Percentiles rank a stretch among this genome's conserved stretches.
phyloP scores from a whole-genome alignment of 805 yeast species.

The Torulaspora quercuum region DNA sequence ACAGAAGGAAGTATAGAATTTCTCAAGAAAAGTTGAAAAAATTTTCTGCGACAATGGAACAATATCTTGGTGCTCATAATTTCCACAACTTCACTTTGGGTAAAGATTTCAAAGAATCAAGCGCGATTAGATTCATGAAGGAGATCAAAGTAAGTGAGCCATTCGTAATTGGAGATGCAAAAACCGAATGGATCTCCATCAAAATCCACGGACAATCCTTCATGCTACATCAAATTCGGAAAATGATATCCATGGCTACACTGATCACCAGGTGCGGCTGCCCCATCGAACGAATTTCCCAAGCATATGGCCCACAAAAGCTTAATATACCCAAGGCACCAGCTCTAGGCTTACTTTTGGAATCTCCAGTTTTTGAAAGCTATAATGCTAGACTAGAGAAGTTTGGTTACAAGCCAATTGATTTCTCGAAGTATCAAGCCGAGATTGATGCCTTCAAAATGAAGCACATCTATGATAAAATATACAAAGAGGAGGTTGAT shows the following conservation, averaged over 20 bases:
- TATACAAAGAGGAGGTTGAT: conserved; percentile 81
- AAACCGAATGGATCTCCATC: conserved; percentile 93
- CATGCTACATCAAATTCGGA: conserved; percentile 96
- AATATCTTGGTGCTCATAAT: conserved; percentile 84
- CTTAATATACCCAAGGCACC: conserved; percentile 97
- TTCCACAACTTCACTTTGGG: conserved; percentile 87
- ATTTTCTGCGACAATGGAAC: conserved; percentile 64
- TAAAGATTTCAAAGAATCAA: conserved; percentile 77
- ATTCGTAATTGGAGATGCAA: conserved; percentile 81
- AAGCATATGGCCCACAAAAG: conserved; percentile 70
- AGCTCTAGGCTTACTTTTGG: conserved; percentile 85
- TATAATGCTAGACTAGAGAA: conserved; percentile 68
- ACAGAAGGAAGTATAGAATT: conserved; percentile 68
- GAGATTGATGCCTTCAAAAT: conserved; percentile 84
- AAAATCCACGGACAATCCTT: conserved; percentile 98
- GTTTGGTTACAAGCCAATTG: conserved; percentile 73
- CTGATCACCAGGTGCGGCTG: conserved; percentile 82
- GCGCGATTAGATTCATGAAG: conserved; percentile 81
- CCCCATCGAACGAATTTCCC: conserved; percentile 68
- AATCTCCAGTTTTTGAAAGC: conserved; percentile 86
- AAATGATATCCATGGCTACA: conserved; percentile 95
- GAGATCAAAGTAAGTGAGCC: conserved; percentile 78
- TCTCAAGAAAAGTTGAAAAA: conserved; percentile 56
- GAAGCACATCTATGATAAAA: conserved; percentile 86
- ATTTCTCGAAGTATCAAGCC: conserved; percentile 58